Evolutionary conservation across 257 asterid species (phyloP), one percentile per base, ranked within the genome.

Genomic region (Nyctanthes arbortristis): DNA sequence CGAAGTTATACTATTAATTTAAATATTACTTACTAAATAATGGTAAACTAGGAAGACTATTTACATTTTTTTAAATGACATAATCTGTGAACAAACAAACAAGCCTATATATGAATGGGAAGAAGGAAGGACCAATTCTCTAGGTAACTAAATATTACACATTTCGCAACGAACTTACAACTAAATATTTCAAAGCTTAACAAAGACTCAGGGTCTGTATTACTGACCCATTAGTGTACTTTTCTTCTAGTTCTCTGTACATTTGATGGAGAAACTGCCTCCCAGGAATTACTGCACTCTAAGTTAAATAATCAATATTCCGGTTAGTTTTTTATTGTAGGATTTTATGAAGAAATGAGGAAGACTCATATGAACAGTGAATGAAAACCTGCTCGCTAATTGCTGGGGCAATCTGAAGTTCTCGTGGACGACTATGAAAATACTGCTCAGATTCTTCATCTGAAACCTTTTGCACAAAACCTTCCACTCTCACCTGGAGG

Each of bases 401-500:
- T 59, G 79, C 66, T 25, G 88, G 84, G 57, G 78, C 88, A 62
- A 84, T 73, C 82, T 84, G 85, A 75, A 81, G 78, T 60, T 83
- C 82, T 13, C 72, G 79, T 52, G 85, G 88, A 59, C 88, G 86
- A 18, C 88, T 78, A 30, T 75, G 82, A 37, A 84, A 84, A 76
- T 78, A 84, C 25, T 75, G 78, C 60, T 78, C 82, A 76, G 88
- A 78, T 61, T 78, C 88, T 58, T 69, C 80, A 54, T 80, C 88
- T 34, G 88, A 75, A 22, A 83, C 85, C 65, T 80, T 83, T 70
- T 61, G 68, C 66, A 84, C 88, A 31, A 77, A 45, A n/a, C 88
- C 88, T 78, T 80, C 86, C 11, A 84, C 70, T 84, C 88, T 78
- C 37, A 84, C 85, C 88, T 84, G 67, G 52, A 70, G 54, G 20